A percentile compares a stretch with the other conserved stretches of the same genome.
Conservation (phyloP, 805 yeast species). For the Suhomyces xylopsoci region DNA sequence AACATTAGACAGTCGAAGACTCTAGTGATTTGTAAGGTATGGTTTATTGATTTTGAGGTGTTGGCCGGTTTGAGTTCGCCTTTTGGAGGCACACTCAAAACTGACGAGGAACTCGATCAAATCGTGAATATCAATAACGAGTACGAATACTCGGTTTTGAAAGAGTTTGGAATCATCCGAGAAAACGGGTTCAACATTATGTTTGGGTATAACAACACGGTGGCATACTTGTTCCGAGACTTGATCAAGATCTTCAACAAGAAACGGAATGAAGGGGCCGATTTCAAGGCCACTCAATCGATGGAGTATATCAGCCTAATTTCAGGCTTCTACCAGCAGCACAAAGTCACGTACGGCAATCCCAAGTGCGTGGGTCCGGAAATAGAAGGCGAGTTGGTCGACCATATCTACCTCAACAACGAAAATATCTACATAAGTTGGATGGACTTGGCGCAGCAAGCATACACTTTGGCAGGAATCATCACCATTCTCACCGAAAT, state of each 20-base stretch:
- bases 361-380: conserved; percentile 26
- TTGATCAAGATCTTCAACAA: conserved; percentile 36
- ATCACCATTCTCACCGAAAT: conserved; percentile 34
- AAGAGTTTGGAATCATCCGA: conserved; percentile 39
- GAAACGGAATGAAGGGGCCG: conserved; percentile 15
- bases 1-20: conserved; percentile 34
- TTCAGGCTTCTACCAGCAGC: conserved; percentile 29
- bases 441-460: conserved; percentile 55
- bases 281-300: conserved; percentile 16
- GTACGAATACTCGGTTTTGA: conserved; percentile 34
- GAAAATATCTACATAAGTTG: conserved; percentile 36
- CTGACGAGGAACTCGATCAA: conserved; percentile 43
- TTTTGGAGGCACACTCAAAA: conserved; percentile 53
- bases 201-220: conserved; percentile 46
- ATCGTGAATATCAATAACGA: conserved; percentile 25
- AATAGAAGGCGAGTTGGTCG: conserved; percentile 19
- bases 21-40: conserved; percentile 51
- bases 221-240: conserved; percentile 35
- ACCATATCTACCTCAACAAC: conserved; percentile 5
- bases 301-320: conserved; percentile 24
- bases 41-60: conserved; percentile 57
- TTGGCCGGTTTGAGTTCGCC: conserved; percentile 54
- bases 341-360: conserved; percentile 26
- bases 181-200: conserved; percentile 48
- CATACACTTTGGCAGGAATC: conserved; percentile 35